These are phyloP conservation scores for Talaromyces proteolyticus DNA, from an alignment of 495 filamentous ascomycete species.

Conservation along the genomic window DNA sequence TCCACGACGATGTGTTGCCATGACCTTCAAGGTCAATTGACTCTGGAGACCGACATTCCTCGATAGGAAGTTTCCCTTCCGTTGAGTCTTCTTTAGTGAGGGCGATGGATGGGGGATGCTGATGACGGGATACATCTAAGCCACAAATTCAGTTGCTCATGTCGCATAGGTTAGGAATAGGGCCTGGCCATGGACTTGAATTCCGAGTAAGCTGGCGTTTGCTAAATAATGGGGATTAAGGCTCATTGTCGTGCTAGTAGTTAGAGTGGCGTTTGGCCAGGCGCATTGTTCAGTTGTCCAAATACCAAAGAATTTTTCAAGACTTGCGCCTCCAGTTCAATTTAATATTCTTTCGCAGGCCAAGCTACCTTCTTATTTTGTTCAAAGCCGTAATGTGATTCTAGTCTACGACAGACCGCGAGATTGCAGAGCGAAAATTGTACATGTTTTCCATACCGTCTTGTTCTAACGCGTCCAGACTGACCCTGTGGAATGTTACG, in stretches of 20 bases:
- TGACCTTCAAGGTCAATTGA: constrained; percentile 42
- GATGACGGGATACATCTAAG: constrained; percentile 57
- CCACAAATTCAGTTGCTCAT: too few species aligned
- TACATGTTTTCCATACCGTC: not conserved
- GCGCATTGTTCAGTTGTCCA: not conserved
- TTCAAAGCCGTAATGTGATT: too few species aligned
- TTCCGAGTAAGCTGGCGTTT: not conserved
- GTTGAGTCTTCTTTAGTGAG: constrained; percentile 60
- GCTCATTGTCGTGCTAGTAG: not conserved
- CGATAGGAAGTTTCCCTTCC: constrained; percentile 61
- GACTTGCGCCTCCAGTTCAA: not conserved
- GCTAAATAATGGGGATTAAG: not conserved
- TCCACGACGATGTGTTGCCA: constrained; percentile 59
- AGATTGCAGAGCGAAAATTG: not conserved
- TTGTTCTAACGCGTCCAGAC: not conserved
- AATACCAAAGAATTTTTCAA: not conserved
- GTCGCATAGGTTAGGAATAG: too few species aligned
- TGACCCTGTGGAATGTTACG: not conserved
- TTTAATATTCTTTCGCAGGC: not conserved
- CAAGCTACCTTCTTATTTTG: not conserved
- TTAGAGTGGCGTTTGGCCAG: not conserved
- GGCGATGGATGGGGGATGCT: constrained; percentile 61
- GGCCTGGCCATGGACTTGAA: not conserved
- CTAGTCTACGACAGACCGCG: not conserved
- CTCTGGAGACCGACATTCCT: constrained; percentile 54